Percentiles rank a stretch among this genome's conserved stretches.
These are phyloP conservation scores for Vigna trinervia DNA, from an alignment of 306 rosid genomes.

Conservation along the genomic window DNA sequence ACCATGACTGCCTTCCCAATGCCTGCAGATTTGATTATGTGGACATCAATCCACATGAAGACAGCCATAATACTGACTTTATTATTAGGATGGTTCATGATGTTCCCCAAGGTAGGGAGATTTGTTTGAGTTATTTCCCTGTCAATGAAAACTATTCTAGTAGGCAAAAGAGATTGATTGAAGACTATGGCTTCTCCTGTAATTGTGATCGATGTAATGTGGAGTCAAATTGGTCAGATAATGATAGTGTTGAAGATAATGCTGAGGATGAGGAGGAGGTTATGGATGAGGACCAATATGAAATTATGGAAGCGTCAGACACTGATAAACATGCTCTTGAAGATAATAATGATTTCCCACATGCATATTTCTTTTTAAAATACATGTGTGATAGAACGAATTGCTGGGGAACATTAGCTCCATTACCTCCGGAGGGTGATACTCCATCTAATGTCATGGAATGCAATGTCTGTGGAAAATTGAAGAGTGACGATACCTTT, in stretches of 20 bases:
- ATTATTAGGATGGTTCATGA: conserved; percentile 77
- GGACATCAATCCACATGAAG: conserved; percentile 46
- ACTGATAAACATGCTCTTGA: conserved; percentile 37
- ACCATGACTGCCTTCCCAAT: conserved; percentile 92
- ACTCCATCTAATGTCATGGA: conserved; percentile 60
- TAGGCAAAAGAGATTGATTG: conserved; percentile 71
- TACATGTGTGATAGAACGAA: conserved; percentile 71
- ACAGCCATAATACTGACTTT: conserved; percentile 58
- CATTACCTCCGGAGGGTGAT: conserved; percentile 61
- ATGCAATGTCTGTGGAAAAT: conserved; percentile 76
- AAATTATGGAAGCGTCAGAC: conserved; percentile 53
- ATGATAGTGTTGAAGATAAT: conserved; percentile 50
- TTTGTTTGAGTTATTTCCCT: conserved; percentile 88
- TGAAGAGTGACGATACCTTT: conserved; percentile 48
- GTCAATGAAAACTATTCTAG: conserved; percentile 62
- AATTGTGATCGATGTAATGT: conserved; percentile 80
- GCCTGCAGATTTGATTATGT: conserved; percentile 89
- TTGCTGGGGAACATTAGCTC: conserved; percentile 83
- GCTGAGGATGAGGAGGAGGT: conserved; percentile 55
- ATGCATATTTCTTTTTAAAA: conserved; percentile 77
- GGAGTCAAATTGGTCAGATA: conserved; percentile 78
- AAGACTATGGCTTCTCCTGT: conserved; percentile 83
- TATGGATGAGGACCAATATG: conserved; percentile 56
- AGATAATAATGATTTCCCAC: conserved; percentile 67
- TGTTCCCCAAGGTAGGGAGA: conserved; percentile 84